Percentiles rank a stretch among this genome's conserved stretches.
These are phyloP conservation scores for Coemansia guatemalensis DNA, from an alignment of 192 early-diverging fungal species.

Conservation along the genomic window DNA sequence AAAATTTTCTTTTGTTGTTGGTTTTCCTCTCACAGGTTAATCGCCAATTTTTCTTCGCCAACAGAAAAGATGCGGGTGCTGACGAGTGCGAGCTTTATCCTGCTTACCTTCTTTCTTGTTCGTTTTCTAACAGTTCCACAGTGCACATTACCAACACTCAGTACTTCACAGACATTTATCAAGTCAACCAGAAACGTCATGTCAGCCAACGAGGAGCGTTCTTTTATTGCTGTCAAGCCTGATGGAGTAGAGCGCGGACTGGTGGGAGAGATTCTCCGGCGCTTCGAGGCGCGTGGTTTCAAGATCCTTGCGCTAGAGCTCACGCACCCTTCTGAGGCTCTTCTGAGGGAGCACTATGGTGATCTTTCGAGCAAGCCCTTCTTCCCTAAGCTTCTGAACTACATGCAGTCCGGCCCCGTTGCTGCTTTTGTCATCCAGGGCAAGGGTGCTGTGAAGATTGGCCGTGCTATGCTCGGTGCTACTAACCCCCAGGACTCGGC, in stretches of 20 bases:
- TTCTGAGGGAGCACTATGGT: conserved; percentile 76
- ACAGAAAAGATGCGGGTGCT: conserved; percentile 23
- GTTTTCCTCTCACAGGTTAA: not conserved
- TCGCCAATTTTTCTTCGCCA: not conserved
- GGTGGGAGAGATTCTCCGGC: conserved; percentile 90
- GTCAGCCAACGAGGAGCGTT: conserved; percentile 54
- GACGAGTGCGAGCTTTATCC: conserved; percentile 14
- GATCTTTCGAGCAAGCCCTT: conserved; percentile 85
- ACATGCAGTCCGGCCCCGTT: conserved; percentile 93
- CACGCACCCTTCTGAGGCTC: conserved; percentile 66
- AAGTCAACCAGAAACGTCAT: conserved; percentile 15
- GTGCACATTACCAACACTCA: not conserved
- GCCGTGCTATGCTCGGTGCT: conserved; percentile 83
- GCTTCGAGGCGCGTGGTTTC: conserved; percentile 91
- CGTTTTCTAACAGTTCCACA: not conserved
- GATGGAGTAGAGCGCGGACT: conserved; percentile 76
- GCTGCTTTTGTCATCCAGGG: conserved; percentile 94
- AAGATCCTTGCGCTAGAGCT: conserved; percentile 86
- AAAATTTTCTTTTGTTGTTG: conserved; percentile 3
- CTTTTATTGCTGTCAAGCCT: conserved; percentile 55
- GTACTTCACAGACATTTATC: not conserved
- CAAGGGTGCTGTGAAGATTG: conserved; percentile 87
- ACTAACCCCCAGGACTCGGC: conserved; percentile 89
- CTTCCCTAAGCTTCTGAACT: conserved; percentile 80
- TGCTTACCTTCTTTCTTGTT: conserved; percentile 31